Evolutionary conservation across 2,329 filamentous ascomycete species (phyloP).

Genomic region (Lachnellula occidentalis): DNA sequence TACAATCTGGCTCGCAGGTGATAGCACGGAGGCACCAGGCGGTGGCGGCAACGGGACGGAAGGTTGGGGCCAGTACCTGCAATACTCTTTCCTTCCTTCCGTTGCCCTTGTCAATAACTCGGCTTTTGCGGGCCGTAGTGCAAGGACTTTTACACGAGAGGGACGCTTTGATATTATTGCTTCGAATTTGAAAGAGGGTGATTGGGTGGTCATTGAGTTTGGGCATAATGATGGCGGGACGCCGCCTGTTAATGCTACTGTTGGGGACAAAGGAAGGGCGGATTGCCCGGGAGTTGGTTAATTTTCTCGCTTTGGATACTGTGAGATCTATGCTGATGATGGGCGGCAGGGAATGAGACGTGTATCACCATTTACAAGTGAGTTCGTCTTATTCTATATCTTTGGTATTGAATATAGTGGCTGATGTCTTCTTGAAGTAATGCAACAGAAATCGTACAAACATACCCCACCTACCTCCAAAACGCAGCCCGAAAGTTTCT

Average conservation of each 20-base stretch:
- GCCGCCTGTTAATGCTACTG: conserved; percentile 34
- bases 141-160: conserved; percentile 60
- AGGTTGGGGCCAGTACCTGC: conserved; percentile 25
- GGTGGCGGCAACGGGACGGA: conserved; percentile 19
- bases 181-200: conserved; percentile 46
- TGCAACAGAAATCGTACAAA: conserved; percentile 19
- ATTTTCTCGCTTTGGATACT: neutral
- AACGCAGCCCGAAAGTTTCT: conserved; percentile 24
- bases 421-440: conserved; percentile 9
- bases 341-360: conserved; percentile 15
- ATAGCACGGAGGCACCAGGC: conserved; percentile 16
- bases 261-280: conserved; percentile 53
- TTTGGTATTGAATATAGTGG: neutral
- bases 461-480: conserved; percentile 19
- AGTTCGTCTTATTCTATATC: neutral
- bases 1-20: conserved; percentile 16
- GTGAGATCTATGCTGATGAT: neutral
- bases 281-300: conserved; percentile 41
- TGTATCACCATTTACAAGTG: conserved; percentile 19
- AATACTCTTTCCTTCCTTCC: conserved; percentile 13
- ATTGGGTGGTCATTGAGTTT: conserved; percentile 67
- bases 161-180: conserved; percentile 56
- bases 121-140: conserved; percentile 59
- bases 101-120: conserved; percentile 40
- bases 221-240: conserved; percentile 64